Percentiles rank a stretch among this genome's conserved stretches.
Evolutionary conservation across 73 alveolate species (phyloP).

Genomic region (Tetrahymena thermophila): DNA sequence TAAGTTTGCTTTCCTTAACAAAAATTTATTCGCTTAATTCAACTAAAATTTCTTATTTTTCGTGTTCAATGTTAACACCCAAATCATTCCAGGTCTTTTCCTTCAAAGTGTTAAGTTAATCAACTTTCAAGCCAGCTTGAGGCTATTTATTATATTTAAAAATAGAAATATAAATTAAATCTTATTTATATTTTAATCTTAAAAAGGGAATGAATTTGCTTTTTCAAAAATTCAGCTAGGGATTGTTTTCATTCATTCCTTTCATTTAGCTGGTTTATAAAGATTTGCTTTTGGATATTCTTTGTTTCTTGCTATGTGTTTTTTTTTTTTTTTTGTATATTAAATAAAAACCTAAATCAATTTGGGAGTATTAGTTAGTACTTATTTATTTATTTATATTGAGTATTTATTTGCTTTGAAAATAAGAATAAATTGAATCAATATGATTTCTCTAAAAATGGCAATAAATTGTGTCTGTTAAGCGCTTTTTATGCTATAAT

Average conservation of each 20-base stretch:
- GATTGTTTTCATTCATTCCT: too few species aligned
- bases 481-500: background rate
- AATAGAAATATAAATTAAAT: background rate
- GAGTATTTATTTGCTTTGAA: too few species aligned
- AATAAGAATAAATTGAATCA: background rate
- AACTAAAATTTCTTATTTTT: background rate
- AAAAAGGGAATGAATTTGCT: background rate
- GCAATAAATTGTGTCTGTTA: background rate
- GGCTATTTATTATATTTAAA: background rate
- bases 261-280: background rate
- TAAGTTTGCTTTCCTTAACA: background rate
- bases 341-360: background rate
- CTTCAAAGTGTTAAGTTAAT: background rate
- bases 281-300: background rate
- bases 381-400: background rate
- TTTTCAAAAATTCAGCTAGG: background rate
- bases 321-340: background rate
- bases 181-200: too few species aligned
- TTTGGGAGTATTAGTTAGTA: background rate
- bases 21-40: background rate
- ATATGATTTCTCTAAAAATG: background rate
- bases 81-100: background rate
- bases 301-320: background rate
- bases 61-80: background rate
- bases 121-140: background rate